phyloP scores from a whole-genome alignment of 1,284 basidiomycete genomes.

The Naganishia albida region DNA sequence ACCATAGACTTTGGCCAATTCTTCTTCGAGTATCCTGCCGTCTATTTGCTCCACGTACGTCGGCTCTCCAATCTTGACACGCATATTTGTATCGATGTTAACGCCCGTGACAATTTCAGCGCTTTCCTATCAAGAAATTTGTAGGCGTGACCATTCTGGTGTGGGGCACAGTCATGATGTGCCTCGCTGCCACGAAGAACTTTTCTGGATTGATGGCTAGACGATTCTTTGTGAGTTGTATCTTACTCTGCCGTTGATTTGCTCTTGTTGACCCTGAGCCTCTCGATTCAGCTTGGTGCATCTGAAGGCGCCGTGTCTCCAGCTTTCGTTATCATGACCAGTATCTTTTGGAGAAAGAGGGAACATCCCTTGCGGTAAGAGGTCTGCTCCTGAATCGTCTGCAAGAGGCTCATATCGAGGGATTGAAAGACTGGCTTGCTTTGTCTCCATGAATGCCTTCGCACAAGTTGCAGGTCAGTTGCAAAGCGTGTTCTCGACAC shows the following conservation, averaged over 20 bases:
- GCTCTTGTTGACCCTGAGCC: not conserved
- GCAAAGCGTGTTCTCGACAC: too few relatives aligned
- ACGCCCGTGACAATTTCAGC: constrained; percentile 37
- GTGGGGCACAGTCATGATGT: constrained; percentile 48
- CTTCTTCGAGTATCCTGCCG: constrained; percentile 40
- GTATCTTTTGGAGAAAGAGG: constrained; percentile 15
- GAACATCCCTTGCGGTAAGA: constrained; percentile 12
- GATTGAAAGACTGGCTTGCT: constrained; percentile 12
- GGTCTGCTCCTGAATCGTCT: too few relatives aligned
- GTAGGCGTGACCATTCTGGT: constrained; percentile 42
- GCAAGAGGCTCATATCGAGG: too few relatives aligned
- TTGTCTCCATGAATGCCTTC: constrained; percentile 15
- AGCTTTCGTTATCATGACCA: constrained; percentile 13
- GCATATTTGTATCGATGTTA: constrained; percentile 32
- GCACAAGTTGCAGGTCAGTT: constrained; percentile 11
- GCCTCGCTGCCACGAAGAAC: constrained; percentile 43
- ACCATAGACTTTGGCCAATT: constrained; percentile 41
- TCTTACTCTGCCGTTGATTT: not conserved
- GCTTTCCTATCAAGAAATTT: constrained; percentile 40
- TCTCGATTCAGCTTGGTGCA: not conserved
- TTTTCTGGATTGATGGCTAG: constrained; percentile 40
- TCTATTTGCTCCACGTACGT: constrained; percentile 4
- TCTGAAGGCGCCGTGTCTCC: constrained; percentile 10
- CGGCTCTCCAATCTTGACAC: not conserved
- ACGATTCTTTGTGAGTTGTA: constrained; percentile 7